A percentile compares a stretch with the other conserved stretches of the same genome.
phyloP scores from a whole-genome alignment of 495 filamentous ascomycete species.

The Polyplosphaeria fusca region DNA sequence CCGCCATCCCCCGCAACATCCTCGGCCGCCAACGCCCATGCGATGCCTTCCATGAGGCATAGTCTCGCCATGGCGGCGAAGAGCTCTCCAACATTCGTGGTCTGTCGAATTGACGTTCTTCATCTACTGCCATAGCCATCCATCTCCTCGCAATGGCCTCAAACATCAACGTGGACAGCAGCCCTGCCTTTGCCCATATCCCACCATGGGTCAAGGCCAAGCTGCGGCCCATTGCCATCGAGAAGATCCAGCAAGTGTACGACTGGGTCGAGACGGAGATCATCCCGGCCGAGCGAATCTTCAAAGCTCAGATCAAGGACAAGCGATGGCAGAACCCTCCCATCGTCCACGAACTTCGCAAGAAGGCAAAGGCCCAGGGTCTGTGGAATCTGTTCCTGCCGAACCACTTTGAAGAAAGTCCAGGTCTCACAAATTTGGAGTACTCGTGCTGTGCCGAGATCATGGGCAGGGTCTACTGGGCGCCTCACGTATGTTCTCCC shows the following conservation, averaged over 20 bases:
- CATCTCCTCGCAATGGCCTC: conserved; percentile 13
- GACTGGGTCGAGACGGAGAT: conserved; percentile 46
- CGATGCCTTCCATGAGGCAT: conserved; percentile 8
- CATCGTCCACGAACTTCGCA: conserved; percentile 41
- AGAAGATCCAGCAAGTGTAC: conserved; percentile 41
- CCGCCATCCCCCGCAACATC: conserved; percentile 19
- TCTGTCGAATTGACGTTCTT: background rate
- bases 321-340: conserved; percentile 40
- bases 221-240: conserved; percentile 40
- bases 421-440: conserved; percentile 45
- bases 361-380: conserved; percentile 42
- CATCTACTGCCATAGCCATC: conserved; percentile 8
- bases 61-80: conserved; percentile 12
- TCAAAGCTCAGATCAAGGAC: conserved; percentile 39
- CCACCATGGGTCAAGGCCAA: conserved; percentile 44
- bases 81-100: background rate
- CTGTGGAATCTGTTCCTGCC: conserved; percentile 46
- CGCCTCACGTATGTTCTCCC: conserved; percentile 36
- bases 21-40: conserved; percentile 12
- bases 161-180: conserved; percentile 17
- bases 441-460: conserved; percentile 46
- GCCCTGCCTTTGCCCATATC: conserved; percentile 41
- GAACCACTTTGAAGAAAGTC: conserved; percentile 43
- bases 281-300: conserved; percentile 44
- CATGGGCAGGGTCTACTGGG: conserved; percentile 45